Evolutionary conservation across 768 basidiomycete species (phyloP).

Genomic region (Suillus subalutaceus): DNA sequence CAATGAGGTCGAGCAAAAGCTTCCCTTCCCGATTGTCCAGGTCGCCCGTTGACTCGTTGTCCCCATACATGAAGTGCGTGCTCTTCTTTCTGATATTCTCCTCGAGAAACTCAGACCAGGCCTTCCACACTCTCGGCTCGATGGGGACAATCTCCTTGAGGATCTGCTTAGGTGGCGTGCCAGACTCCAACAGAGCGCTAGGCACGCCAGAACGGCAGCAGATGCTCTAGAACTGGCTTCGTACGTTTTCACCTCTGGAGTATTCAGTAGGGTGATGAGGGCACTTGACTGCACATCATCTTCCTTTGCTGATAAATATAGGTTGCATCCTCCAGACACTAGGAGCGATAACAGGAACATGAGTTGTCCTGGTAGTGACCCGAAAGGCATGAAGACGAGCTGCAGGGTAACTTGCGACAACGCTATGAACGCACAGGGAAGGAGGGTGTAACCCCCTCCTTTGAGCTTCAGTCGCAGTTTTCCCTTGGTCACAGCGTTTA

Average conservation of each 20-base stretch:
- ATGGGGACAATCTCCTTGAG: slow-evolving; percentile 2
- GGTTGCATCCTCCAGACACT: slow-evolving; percentile 37
- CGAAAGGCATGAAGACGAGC: slow-evolving; percentile 36
- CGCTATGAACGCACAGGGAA: neutral
- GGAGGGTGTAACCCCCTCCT: slow-evolving; percentile 1
- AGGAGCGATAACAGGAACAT: slow-evolving; percentile 36
- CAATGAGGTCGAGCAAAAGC: neutral
- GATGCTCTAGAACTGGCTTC: slow-evolving; percentile 1
- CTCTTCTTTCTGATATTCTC: neutral
- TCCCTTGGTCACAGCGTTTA: slow-evolving; percentile 34
- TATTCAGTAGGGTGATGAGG: slow-evolving; percentile 6
- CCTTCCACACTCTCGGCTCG: neutral
- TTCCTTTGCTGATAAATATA: slow-evolving; percentile 21
- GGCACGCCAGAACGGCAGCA: slow-evolving; percentile 4
- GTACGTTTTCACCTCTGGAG: slow-evolving; percentile 6
- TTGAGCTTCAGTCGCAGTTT: slow-evolving; percentile 27
- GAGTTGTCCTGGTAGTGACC: slow-evolving; percentile 35
- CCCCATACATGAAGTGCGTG: neutral
- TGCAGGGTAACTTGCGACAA: slow-evolving; percentile 30
- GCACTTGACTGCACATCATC: slow-evolving; percentile 3
- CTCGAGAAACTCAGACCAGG: neutral
- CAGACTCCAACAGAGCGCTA: slow-evolving; percentile 7
- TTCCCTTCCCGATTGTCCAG: neutral
- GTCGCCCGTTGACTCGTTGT: neutral
- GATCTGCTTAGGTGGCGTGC: neutral